Evolutionary conservation across 371 early-diverging fungal species (phyloP).

Genomic region (Apophysomyces elegans): DNA sequence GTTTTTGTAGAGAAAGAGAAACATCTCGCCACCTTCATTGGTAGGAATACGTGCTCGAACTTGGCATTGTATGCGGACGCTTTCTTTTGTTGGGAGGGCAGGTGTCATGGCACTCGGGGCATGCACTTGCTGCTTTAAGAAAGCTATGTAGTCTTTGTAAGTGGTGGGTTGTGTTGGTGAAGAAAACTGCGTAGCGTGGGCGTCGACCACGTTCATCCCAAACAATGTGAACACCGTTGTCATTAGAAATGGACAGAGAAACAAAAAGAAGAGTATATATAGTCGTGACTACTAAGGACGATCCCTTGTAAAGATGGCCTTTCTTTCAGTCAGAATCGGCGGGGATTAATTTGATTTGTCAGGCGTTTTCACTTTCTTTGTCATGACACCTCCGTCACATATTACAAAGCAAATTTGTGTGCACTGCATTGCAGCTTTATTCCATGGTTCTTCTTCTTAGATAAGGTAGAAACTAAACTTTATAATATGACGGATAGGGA

Average conservation of each 20-base stretch:
- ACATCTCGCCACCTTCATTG: constrained; percentile 81
- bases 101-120: constrained; percentile 52
- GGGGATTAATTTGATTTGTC: no score
- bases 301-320: no score
- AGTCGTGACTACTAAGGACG: no score
- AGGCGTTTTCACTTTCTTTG: no score
- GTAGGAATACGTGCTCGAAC: constrained; percentile 90
- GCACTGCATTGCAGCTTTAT: no score
- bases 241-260: constrained; percentile 13
- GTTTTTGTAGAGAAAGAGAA: constrained; percentile 86
- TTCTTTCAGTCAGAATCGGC: no score
- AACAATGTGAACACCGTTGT: constrained; percentile 51
- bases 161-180: constrained; percentile 36
- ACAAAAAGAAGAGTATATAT: no score
- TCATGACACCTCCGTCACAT: no score
- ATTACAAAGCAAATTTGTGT: no score
- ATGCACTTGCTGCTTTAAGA: constrained; percentile 51
- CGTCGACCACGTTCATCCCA: constrained; percentile 54
- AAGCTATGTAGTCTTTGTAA: constrained; percentile 49
- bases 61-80: constrained; percentile 62
- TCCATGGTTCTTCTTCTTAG: no score
- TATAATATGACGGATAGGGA: no score
- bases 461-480: no score
- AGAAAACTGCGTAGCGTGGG: constrained; percentile 17
- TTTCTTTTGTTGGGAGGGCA: constrained; percentile 25